Evolutionary conservation across 192 early-diverging fungal genomes (phyloP), one percentile per base, ranked within the genome.

Genomic region (Linnemannia exigua): DNA sequence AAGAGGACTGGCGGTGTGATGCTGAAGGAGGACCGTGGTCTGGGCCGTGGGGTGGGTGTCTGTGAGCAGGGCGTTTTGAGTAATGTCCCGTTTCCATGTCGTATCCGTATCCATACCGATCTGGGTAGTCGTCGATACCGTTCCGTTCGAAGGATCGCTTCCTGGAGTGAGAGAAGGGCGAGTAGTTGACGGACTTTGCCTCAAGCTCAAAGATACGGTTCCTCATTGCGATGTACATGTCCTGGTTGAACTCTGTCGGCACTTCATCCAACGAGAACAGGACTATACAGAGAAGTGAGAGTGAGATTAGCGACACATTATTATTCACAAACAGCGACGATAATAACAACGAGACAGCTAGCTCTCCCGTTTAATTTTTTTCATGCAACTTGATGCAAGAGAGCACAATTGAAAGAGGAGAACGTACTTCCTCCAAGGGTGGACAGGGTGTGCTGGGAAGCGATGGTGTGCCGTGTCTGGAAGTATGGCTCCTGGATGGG

Each of bases 381-480:
- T 31, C 22, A 54, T 54, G 52, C 22, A 54, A n/a, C n/a, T 63
- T n/a, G 25, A 58, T 58, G 52, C 52, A 58, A 15, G 58, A 28
- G n/a, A 61, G 25, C 25, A 12, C 14, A 63, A 63, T 14, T 14
- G 5, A 54, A 54, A n/a, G 22, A 51, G 6, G 16, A 44, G 37
- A 2, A 19, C 50, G 1, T 86, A 80, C 84, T 75, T 86, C 84
- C 84, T 36, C 70, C 78, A 38, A 86, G 84, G 16, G 84, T 86
- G n/a, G 84, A 86, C 15, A 86, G 75, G 37, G 84, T 86, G 70
- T 86, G 84, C 48, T 86, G 84, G 5, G 84, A 86, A 8, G 84
- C 84, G 17, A 86, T 80, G 33, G 84, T 72, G 54, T 86, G 79
- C 37, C 78, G 79, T 8, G 84, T 86, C 51, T 69, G 77, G 36